A percentile compares a stretch with the other conserved stretches of the same genome.
Evolutionary conservation across 2,329 filamentous ascomycete genomes (phyloP).

Genomic region (Fusarium sp.): DNA sequence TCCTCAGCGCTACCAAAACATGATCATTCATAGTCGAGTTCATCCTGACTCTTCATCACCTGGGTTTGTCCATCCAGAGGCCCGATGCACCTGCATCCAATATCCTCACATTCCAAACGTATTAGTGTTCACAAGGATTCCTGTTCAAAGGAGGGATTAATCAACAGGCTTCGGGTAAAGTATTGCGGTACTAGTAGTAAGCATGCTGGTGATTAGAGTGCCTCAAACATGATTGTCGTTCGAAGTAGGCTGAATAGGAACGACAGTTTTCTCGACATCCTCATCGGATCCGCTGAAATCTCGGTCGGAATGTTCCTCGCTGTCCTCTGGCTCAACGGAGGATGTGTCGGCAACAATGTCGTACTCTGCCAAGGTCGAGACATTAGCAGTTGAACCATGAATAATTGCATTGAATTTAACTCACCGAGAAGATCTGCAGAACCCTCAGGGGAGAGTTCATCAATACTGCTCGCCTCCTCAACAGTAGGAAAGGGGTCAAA

Average conservation of each 20-base stretch:
- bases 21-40: slow-evolving; percentile 12
- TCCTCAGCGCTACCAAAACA: slow-evolving; percentile 9
- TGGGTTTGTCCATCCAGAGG: slow-evolving; percentile 10
- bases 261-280: slow-evolving; percentile 9
- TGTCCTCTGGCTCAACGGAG: slow-evolving; percentile 7
- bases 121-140: background rate
- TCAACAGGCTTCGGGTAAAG: background rate
- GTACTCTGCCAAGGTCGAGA: slow-evolving; percentile 31
- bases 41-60: slow-evolving; percentile 8
- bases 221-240: slow-evolving; percentile 1
- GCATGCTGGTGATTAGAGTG: background rate
- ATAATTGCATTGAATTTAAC: background rate
- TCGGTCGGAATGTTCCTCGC: slow-evolving; percentile 8
- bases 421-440: slow-evolving; percentile 46
- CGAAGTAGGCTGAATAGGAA: background rate
- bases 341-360: slow-evolving; percentile 28
- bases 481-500: slow-evolving; percentile 45
- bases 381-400: slow-evolving; percentile 9
- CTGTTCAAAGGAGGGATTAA: slow-evolving; percentile 1
- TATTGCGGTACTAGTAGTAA: background rate
- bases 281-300: slow-evolving; percentile 25
- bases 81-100: slow-evolving; percentile 11
- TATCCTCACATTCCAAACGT: slow-evolving; percentile 14
- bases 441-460: slow-evolving; percentile 35
- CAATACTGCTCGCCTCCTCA: slow-evolving; percentile 47